These are phyloP conservation scores for Aspergillus sp. DNA, from an alignment of 2,329 filamentous ascomycete genomes.

Conservation along the genomic window DNA sequence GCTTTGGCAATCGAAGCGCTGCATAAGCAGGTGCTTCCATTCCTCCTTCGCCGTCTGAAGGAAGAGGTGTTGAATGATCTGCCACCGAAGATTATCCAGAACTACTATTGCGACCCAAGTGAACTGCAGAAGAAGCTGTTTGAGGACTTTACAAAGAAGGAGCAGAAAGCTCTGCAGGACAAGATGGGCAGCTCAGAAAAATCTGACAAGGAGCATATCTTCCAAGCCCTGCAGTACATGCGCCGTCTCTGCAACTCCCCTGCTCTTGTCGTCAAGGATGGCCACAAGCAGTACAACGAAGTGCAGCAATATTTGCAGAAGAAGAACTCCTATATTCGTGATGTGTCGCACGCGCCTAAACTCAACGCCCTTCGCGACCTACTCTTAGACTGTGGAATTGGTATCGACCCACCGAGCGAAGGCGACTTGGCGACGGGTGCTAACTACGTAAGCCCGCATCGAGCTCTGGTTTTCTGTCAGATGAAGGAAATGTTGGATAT, in stretches of 20 bases:
- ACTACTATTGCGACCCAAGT: constrained; percentile 98
- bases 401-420: constrained; percentile 62
- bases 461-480: constrained; percentile 95
- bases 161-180: constrained; percentile 81
- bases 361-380: constrained; percentile 85
- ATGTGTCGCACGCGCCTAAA: constrained; percentile 87
- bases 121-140: constrained; percentile 94
- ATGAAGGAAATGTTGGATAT: constrained; percentile 99
- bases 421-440: constrained; percentile 59
- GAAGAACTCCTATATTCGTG: constrained; percentile 78
- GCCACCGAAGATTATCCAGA: constrained; percentile 96
- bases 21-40: constrained; percentile 96
- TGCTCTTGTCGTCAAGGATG: constrained; percentile 91
- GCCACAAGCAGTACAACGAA: constrained; percentile 83
- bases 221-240: constrained; percentile 99
- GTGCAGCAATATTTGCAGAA: constrained; percentile 77
- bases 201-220: constrained; percentile 95
- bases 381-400: constrained; percentile 97
- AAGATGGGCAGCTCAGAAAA: constrained; percentile 85
- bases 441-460: constrained; percentile 90
- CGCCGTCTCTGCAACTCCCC: constrained; percentile 98
- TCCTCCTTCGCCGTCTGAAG: constrained; percentile 92
- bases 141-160: constrained; percentile 92
- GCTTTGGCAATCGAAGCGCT: constrained; percentile 96
- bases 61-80: constrained; percentile 96